A percentile compares a stretch with the other conserved stretches of the same genome.
These are phyloP conservation scores for Rauvolfia tetraphylla DNA, from an alignment of 257 asterid genomes.

Conservation along the genomic window DNA sequence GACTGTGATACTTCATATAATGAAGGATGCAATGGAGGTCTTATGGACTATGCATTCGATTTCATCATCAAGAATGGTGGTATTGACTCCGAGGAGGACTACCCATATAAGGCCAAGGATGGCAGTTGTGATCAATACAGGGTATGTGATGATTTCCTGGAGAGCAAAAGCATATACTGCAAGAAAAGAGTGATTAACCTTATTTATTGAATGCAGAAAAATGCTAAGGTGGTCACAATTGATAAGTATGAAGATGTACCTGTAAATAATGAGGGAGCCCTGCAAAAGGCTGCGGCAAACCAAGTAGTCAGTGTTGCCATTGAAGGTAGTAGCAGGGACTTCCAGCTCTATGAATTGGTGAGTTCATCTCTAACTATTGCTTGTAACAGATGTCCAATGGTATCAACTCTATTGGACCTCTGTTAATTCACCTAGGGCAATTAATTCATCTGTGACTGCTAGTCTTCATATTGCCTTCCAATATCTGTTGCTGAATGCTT, in stretches of 20 bases:
- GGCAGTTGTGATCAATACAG: constrained; percentile 33
- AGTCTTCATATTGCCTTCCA: no score
- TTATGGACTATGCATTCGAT: constrained; percentile 42
- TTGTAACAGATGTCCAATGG: not conserved
- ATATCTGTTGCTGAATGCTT: not conserved
- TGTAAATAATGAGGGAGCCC: constrained; percentile 36
- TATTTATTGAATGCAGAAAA: constrained; percentile 42
- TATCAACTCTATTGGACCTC: no score
- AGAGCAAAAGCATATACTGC: not conserved
- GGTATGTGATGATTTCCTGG: constrained; percentile 20
- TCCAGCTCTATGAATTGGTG: constrained; percentile 60
- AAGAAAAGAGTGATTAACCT: not conserved
- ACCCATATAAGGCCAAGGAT: constrained; percentile 36
- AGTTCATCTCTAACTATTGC: constrained; percentile 3
- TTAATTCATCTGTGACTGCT: no score
- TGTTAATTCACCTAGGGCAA: no score
- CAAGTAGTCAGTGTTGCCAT: constrained; percentile 67
- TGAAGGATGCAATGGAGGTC: constrained; percentile 42
- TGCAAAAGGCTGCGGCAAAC: constrained; percentile 47
- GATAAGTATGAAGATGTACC: constrained; percentile 59
- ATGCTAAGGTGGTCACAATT: constrained; percentile 60
- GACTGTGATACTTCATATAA: constrained; percentile 36
- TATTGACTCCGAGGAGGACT: constrained; percentile 40
- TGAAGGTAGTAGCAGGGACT: constrained; percentile 69
- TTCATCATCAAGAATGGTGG: constrained; percentile 43